Evolutionary conservation across 2,329 filamentous ascomycete species (phyloP), one percentile per base, ranked within the genome.

Genomic region (Cytospora leucostoma): DNA sequence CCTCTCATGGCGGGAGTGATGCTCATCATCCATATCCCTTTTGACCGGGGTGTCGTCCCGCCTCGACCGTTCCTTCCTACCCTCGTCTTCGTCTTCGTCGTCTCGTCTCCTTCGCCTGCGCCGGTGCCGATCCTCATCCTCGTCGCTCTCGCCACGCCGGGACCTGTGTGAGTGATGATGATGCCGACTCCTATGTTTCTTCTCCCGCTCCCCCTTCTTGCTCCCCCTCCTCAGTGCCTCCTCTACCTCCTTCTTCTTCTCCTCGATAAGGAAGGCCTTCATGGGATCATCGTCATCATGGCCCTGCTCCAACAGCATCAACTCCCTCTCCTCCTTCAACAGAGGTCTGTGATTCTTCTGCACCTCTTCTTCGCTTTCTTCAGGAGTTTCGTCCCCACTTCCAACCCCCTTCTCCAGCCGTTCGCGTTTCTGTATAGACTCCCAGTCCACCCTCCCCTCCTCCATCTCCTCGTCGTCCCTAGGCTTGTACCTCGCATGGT

Each of bases 241-340:
- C 61, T 90, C 87, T 13, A 97, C 85, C 74, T 97, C 92, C 73
- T 92, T 92, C 76, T 91, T 93, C 83, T 98, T 97, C 77, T 96
- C 90, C 67, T 94, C 86, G 58, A 97, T 87, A 67, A 98, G 74
- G 70, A 91, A 97, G 44, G 86, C 87, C 77, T 97, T 97, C 95
- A 99, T 99, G 0, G 95, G 95, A 74, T 99, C 95, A 66, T 98
- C 94, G 32, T 97, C 93, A 68, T 98, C 95, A 67, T 96, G 90
- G 17, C 94, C 88, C 60, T 84, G 79, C 59, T 96, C 86, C 62
- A 98, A 75, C 52, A 87, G 83, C 57, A 86, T 86, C 56, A 98
- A 77, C 73, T 98, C 93, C 61, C 81, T 79, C 77, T 98, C 93
- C 72, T 97, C 93, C 65, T 87, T 89, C 12, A 97, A 76, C 79